Base-by-base conservation (phyloP, 2,329 filamentous ascomycete species). In the Colletotrichum viniferum region DNA sequence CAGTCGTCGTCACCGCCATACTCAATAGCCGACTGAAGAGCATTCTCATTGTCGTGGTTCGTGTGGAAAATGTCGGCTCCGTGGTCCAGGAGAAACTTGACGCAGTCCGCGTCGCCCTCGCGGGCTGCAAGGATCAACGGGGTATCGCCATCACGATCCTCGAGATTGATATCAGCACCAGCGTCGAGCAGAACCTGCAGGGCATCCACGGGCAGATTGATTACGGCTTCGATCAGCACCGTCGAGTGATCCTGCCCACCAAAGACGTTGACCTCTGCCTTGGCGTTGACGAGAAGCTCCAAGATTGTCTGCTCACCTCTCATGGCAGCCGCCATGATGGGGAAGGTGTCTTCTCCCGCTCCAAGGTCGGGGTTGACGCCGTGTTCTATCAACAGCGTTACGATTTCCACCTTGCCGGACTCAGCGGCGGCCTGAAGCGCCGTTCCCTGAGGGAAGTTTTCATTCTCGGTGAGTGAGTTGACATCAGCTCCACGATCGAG, bases 381-480 rank as follows among this genome's bases (percentile, higher is more conserved):
- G 26, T 83, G 79, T 18, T 85, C 80, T 10, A 87, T 81, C 5
- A 87, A 76, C 3, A 86, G 77, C 1, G 79, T 76, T 14, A 86
- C 85, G 12, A 86, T 84, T 4, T 85, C 82, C 0, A 66, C 73
- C 36, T 81, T 79, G 4, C 84, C 81, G 1, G 80, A 80, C 58
- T 85, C 83, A 48, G 82, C 83, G 0, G 86, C 86, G 0, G 80
- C 85, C 68, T 87, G 86, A 1, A 87, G 78, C 1, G 85, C 85
- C 6, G 84, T 87, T 6, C 83, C 75, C 34, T 76, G 74, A 7
- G 74, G 74, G 24, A 76, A 75, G 34, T 76, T 74, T 7, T 70
- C 71, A n/a, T 71, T 76, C 14, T 72, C 55, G 7, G 74, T 66
- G 30, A 60, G 9, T 8, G 68, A 62, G 26, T 77, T 77, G 36